These are phyloP conservation scores for Hyphodiscus sp. DNA, from an alignment of 2,329 filamentous ascomycete genomes.

Conservation along the genomic window DNA sequence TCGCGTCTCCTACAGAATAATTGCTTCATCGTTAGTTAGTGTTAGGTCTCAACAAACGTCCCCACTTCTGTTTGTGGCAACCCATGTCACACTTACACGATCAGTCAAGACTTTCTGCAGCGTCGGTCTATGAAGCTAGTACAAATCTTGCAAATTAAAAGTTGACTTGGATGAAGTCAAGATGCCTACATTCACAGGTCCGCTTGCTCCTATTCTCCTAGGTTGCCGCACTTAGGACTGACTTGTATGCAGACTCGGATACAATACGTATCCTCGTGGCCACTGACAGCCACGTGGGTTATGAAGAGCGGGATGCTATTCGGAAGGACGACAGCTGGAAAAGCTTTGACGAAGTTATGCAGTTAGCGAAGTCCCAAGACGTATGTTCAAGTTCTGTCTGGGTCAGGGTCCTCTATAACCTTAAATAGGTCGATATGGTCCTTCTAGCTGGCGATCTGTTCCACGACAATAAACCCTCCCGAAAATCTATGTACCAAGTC, in stretches of 20 bases:
- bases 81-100: neutral
- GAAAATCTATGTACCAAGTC: conserved; percentile 94
- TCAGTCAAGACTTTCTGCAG: neutral
- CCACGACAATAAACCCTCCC: conserved; percentile 95
- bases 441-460: conserved; percentile 91
- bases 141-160: neutral
- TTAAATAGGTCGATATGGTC: conserved; percentile 78
- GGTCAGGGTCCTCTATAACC: neutral
- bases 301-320: conserved; percentile 84
- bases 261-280: conserved; percentile 91
- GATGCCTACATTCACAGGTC: conserved; percentile 24
- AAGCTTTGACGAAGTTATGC: conserved; percentile 93
- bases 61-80: neutral
- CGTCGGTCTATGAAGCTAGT: neutral
- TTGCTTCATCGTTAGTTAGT: too few relatives aligned
- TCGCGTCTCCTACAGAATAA: too few relatives aligned
- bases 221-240: neutral
- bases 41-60: too few relatives aligned
- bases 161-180: conserved; percentile 4
- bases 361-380: conserved; percentile 75
- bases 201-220: neutral
- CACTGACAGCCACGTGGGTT: conserved; percentile 97
- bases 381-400: conserved; percentile 35
- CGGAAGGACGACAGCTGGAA: conserved; percentile 97
- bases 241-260: conserved; percentile 45